phyloP scores from a whole-genome alignment of 192 early-diverging fungal genomes.

The Coemansia sp. region DNA sequence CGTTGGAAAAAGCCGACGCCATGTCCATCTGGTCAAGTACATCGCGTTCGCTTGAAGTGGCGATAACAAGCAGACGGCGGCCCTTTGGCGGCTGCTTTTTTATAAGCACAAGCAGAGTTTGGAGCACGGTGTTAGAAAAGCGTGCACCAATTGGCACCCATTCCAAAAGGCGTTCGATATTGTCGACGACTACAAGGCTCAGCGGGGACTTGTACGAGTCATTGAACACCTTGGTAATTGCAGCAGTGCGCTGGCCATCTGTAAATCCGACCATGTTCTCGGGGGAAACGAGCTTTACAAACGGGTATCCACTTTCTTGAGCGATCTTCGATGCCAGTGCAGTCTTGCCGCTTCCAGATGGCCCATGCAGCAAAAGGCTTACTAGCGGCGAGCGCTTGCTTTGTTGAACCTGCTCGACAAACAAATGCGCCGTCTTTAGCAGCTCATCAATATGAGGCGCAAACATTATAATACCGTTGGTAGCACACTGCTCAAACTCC shows the following conservation, averaged over 20 bases:
- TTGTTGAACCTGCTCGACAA: constrained; percentile 73
- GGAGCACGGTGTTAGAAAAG: constrained; percentile 90
- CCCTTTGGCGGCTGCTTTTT: constrained; percentile 88
- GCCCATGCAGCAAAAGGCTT: constrained; percentile 85
- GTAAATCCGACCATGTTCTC: constrained; percentile 92
- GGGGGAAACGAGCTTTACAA: constrained; percentile 96
- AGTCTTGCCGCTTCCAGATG: constrained; percentile 88
- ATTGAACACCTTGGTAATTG: constrained; percentile 93
- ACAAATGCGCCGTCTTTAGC: constrained; percentile 59
- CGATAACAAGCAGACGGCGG: constrained; percentile 83
- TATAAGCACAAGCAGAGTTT: constrained; percentile 88
- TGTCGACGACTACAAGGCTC: constrained; percentile 92
- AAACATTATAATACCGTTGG: constrained; percentile 87
- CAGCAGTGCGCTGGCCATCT: constrained; percentile 78
- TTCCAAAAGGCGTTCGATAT: constrained; percentile 91
- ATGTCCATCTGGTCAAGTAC: constrained; percentile 88
- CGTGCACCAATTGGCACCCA: constrained; percentile 94
- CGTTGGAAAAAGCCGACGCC: constrained; percentile 78
- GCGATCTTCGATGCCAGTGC: constrained; percentile 95
- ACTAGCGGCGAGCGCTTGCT: constrained; percentile 85
- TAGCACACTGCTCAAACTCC: constrained; percentile 81
- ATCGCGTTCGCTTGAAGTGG: constrained; percentile 78
- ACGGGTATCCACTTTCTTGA: constrained; percentile 86
- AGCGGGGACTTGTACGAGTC: constrained; percentile 96
- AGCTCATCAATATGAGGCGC: constrained; percentile 60